Evolutionary conservation across 805 yeast genomes (phyloP), one percentile per base, ranked within the genome.

Genomic region (Ogataea methanolica): DNA sequence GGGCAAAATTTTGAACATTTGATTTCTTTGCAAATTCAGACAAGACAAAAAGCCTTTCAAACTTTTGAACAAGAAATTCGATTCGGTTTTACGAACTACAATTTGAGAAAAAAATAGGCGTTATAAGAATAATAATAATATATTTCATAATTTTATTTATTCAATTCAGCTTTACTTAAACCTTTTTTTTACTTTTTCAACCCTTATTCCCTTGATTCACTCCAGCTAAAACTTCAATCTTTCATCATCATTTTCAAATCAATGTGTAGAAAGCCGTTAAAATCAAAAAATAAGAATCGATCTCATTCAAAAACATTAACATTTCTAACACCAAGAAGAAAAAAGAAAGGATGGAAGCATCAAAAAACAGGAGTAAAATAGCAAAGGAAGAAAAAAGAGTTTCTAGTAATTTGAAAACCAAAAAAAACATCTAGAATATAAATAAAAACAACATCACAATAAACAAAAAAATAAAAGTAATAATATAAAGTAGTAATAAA

Each of bases 371-470:
- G 36, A 8, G 29, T 7, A 40, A 31, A 31, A n/a, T 33, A n/a
- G 38, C 21, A 17, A 40, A 33, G 31, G 14, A 31, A 33, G 17
- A 23, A 14, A 19, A 33, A 41, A 34, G 21, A 23, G n/a, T n/a
- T 7, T 15, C 22, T 31, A 21, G 35, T 33, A 38, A 38, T 33
- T 16, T 26, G 33, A 43, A 33, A 19, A 33, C 33, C 19, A 33
- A 33, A 33, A 43, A 38, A 36, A 43, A 43, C 41, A 43, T 43
- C 46, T 43, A 38, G 49, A 51, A 45, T 53, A 53, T 53, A 53
- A 53, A 47, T 53, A 51, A 51, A 47, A 50, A 53, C 48, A 50
- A 42, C 54, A 52, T 48, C 53, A 50, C 49, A 52, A 45, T 41
- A 33, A 22, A 29, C 29, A 42, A 42, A 23, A 19, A 36, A 42